These are phyloP conservation scores for Suillus weaverae DNA, from an alignment of 768 basidiomycete genomes.

Conservation along the genomic window DNA sequence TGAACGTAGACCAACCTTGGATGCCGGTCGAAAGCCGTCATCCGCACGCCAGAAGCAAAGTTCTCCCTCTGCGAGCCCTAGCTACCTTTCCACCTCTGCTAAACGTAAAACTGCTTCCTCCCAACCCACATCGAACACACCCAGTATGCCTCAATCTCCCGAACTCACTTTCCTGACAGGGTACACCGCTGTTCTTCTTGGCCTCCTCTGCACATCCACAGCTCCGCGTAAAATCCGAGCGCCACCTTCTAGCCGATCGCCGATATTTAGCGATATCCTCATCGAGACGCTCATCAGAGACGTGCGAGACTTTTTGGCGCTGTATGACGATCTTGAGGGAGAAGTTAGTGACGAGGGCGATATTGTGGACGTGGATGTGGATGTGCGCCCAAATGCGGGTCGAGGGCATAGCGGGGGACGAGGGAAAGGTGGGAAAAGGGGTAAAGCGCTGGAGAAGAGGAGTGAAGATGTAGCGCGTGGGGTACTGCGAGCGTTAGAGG, in stretches of 20 bases:
- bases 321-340: conserved; percentile 39
- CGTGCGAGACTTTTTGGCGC: conserved; percentile 40
- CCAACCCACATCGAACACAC: conserved; percentile 46
- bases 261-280: conserved; percentile 28
- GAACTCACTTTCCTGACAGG: conserved; percentile 62
- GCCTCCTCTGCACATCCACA: conserved; percentile 41
- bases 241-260: conserved; percentile 38
- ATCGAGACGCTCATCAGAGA: conserved; percentile 35
- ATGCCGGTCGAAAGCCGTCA: background rate
- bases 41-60: background rate
- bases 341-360: conserved; percentile 12
- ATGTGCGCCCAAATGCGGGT: background rate
- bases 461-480: conserved; percentile 46
- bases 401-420: background rate
- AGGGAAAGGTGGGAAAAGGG: background rate
- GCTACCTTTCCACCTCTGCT: background rate
- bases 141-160: conserved; percentile 33
- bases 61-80: background rate
- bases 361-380: background rate
- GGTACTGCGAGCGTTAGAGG: conserved; percentile 57
- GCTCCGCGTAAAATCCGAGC: conserved; percentile 30
- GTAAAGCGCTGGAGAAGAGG: conserved; percentile 25
- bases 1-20: background rate
- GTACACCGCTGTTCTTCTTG: conserved; percentile 76
- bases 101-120: background rate